These are phyloP conservation scores for Solanum neorickii DNA, from an alignment of 257 asterid genomes.

Conservation along the genomic window DNA sequence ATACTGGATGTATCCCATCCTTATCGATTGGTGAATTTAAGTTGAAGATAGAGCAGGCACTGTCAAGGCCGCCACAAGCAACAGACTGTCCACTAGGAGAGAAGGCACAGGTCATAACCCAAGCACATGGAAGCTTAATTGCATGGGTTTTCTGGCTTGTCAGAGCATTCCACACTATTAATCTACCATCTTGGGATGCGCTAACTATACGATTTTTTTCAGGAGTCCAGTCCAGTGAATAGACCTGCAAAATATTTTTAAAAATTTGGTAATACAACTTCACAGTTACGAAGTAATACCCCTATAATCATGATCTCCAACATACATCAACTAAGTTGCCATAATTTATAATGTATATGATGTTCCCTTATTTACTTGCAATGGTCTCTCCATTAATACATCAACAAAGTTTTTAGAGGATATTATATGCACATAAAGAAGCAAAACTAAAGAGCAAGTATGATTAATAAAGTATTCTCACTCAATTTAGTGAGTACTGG, in stretches of 20 bases:
- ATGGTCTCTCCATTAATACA: neutral
- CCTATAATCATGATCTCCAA: neutral
- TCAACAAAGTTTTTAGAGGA: neutral
- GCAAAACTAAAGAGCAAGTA: neutral
- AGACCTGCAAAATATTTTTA: constrained; percentile 39
- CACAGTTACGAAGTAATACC: neutral
- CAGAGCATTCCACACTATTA: constrained; percentile 97
- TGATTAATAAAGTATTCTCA: neutral
- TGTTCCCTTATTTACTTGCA: neutral
- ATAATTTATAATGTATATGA: neutral
- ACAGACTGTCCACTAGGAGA: constrained; percentile 89
- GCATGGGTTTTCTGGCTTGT: constrained; percentile 98
- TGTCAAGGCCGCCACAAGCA: constrained; percentile 97
- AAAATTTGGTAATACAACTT: neutral
- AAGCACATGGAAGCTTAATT: constrained; percentile 89
- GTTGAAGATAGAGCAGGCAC: constrained; percentile 88
- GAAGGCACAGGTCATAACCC: constrained; percentile 99
- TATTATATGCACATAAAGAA: neutral
- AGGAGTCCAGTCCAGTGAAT: constrained; percentile 96
- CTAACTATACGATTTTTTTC: constrained; percentile 94
- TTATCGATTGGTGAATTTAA: constrained; percentile 74
- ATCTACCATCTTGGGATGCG: constrained; percentile 97
- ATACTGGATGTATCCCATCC: constrained; percentile 78
- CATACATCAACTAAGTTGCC: neutral
- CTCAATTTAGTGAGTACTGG: neutral